Evolutionary conservation across 2,329 filamentous ascomycete species (phyloP), one percentile per base, ranked within the genome.

Genomic region (Aspergillus uvarum): DNA sequence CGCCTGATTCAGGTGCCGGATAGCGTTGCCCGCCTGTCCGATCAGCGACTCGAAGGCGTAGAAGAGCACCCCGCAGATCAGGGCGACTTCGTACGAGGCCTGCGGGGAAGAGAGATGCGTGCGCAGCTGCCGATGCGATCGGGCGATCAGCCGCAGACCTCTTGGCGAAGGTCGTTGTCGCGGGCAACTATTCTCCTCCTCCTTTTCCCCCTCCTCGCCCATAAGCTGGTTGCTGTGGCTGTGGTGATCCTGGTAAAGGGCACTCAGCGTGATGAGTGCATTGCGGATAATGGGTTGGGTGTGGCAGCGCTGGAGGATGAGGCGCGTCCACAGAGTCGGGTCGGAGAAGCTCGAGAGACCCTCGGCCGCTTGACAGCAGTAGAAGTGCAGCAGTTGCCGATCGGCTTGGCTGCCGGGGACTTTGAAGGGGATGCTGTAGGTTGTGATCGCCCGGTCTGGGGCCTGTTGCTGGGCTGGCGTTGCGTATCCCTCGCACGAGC

Each of bases 41-140:
- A 69, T 47, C 0, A 70, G 63, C 16, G 65, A 65, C 52, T 72
- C 68, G 21, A 68, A 69, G 5, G 65, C 60, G 56, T 68, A 69
- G 19, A 69, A 70, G 2, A 72, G 62, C 1, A 68, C 44, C 50
- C 69, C 69, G 56, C 69, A 72, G 22, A 68, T 64, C 6, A 72
- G 60, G 0, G 68, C 67, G 8, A 63, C 63, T 47, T 68, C 68
- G 1, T 56, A 52, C 0, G 67, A 66, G 2, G 68, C 68, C 22
- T 62, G 56, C 0, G 56, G 50, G 1, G 63, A 61, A 4, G 56
- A 47, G n/a, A 71, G 67, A 52, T 69, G 65, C 5, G 54, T 47
- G 19, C 62, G 47, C 26, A 70, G 59, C 53, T 71, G 69, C n/a
- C 66, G 64, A 51, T 71, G 67, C 12, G 64, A 69, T 48, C 62